Conservation (phyloP, 192 early-diverging fungal species). For the Entomortierella parvispora region DNA sequence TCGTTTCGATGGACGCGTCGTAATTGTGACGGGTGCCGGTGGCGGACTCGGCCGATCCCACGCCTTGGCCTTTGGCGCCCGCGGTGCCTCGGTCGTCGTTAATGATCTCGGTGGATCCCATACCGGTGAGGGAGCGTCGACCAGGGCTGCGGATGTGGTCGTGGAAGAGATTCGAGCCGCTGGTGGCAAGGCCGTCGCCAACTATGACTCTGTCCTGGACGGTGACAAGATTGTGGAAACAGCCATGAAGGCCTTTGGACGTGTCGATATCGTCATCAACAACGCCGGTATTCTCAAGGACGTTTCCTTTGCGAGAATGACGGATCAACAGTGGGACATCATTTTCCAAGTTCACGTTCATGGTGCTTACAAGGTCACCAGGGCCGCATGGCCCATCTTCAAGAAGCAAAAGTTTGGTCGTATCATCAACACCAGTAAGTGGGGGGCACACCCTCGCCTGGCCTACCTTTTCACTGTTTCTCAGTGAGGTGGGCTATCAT, state of each 20-base stretch:
- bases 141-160: slow-evolving; percentile 88
- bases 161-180: slow-evolving; percentile 86
- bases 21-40: slow-evolving; percentile 95
- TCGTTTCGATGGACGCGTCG: slow-evolving; percentile 83
- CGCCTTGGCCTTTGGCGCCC: slow-evolving; percentile 85
- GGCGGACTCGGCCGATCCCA: slow-evolving; percentile 92
- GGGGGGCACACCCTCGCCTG: too few species aligned
- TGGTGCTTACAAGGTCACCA: slow-evolving; percentile 93
- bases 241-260: slow-evolving; percentile 85
- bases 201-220: slow-evolving; percentile 96
- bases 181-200: slow-evolving; percentile 93
- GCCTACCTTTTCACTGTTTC: not conserved
- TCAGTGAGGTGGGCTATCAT: too few species aligned
- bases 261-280: slow-evolving; percentile 90
- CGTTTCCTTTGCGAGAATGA: slow-evolving; percentile 91
- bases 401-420: slow-evolving; percentile 94
- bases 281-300: slow-evolving; percentile 98
- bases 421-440: slow-evolving; percentile 87
- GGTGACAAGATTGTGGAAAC: slow-evolving; percentile 94
- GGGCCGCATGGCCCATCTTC: slow-evolving; percentile 97
- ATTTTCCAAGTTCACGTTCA: slow-evolving; percentile 91
- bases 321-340: slow-evolving; percentile 95
- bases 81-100: slow-evolving; percentile 93
- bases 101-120: slow-evolving; percentile 90
- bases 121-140: slow-evolving; percentile 77